Evolutionary conservation across 2,329 filamentous ascomycete genomes (phyloP).

Genomic region (Chalaropsis thielavioides): DNA sequence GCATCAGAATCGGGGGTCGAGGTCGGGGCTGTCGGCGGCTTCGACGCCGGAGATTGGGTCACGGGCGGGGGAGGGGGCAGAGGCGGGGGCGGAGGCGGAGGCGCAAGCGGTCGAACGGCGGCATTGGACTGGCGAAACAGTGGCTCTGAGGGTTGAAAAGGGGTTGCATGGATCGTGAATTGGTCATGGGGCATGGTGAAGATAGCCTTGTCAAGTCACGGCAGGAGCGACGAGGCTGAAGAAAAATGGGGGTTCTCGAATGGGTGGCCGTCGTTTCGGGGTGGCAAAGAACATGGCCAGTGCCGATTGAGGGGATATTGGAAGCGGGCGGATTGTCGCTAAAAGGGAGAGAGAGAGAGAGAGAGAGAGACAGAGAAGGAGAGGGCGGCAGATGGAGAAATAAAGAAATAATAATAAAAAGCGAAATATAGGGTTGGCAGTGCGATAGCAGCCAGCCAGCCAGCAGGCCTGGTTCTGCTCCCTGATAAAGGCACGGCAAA

Average conservation of each 20-base stretch:
- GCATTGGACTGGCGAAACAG: neutral
- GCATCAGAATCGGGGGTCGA: neutral
- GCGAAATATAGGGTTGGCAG: neutral
- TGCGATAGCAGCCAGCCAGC: neutral
- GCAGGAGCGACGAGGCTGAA: neutral
- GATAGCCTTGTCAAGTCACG: neutral
- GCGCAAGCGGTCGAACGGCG: neutral
- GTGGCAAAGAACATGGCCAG: neutral
- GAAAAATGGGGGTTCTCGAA: neutral
- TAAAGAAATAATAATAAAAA: neutral
- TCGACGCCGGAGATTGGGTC: neutral
- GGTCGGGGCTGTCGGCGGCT: neutral
- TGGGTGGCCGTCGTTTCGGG: neutral
- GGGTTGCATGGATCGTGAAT: neutral
- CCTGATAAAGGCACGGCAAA: neutral
- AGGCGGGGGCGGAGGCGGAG: neutral
- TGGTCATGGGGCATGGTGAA: slow-evolving; percentile 1
- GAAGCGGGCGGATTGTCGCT: neutral
- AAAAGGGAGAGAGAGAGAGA: neutral
- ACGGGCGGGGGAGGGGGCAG: neutral
- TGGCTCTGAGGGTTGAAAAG: neutral
- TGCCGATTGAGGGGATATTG: neutral
- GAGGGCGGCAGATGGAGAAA: neutral
- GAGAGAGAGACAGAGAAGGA: neutral
- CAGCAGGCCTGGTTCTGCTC: neutral